A percentile compares a stretch with the other conserved stretches of the same genome.
Conservation (phyloP, 208 protist species). For the Trypanosomatidae sp. region DNA sequence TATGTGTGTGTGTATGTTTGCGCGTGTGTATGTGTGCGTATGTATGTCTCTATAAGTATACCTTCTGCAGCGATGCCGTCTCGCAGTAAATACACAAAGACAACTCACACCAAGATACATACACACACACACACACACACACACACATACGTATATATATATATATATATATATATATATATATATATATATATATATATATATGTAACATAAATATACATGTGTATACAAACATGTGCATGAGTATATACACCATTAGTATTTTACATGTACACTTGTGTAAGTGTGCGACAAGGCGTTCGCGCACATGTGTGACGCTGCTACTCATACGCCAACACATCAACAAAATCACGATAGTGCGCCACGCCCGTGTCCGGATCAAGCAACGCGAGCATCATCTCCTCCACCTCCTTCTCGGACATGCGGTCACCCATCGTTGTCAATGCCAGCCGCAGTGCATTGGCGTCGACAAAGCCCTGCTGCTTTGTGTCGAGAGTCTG, state of each 20-base stretch:
- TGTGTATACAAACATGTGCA: no score
- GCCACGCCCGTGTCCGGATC: slow-evolving; percentile 60
- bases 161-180: slow-evolving; percentile 1
- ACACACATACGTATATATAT: no score
- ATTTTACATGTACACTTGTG: no score
- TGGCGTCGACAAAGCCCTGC: slow-evolving; percentile 52
- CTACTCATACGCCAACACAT: slow-evolving; percentile 61
- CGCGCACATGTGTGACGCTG: background rate
- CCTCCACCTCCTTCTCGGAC: slow-evolving; percentile 57
- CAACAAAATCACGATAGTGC: slow-evolving; percentile 75
- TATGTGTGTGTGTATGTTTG: no score
- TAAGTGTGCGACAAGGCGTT: no score
- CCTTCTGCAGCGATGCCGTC: no score
- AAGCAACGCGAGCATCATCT: slow-evolving; percentile 56
- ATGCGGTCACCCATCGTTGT: slow-evolving; percentile 40
- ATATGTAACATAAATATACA: background rate
- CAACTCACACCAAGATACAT: no score
- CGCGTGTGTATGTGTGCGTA: no score
- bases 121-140: no score
- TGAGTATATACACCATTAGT: no score
- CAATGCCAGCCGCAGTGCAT: slow-evolving; percentile 48
- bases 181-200: background rate
- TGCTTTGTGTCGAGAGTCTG: slow-evolving; percentile 32
- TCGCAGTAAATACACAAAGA: no score
- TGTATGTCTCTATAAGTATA: no score